A percentile compares a stretch with the other conserved stretches of the same genome.
These are phyloP conservation scores for Metschnikowia kunwiensis DNA, from an alignment of 805 yeast genomes.

Conservation along the genomic window DNA sequence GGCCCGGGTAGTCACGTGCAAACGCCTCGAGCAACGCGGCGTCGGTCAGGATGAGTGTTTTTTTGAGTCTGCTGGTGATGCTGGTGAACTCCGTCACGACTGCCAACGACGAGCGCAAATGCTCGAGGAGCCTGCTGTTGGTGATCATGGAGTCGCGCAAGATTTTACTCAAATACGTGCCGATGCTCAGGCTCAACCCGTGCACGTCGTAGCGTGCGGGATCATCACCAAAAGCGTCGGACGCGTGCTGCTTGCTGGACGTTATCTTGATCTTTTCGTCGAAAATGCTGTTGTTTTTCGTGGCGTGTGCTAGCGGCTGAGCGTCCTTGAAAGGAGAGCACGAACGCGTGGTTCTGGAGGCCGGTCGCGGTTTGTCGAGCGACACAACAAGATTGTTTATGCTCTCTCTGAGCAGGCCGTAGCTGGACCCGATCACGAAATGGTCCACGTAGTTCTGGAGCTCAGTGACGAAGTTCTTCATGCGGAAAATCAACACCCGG, in stretches of 20 bases:
- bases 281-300: slow-evolving; percentile 21
- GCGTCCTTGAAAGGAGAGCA: slow-evolving; percentile 10
- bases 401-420: slow-evolving; percentile 38
- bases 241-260: slow-evolving; percentile 7
- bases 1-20: slow-evolving; percentile 25
- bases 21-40: slow-evolving; percentile 43
- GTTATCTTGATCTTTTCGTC: slow-evolving; percentile 21
- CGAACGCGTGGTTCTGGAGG: slow-evolving; percentile 6
- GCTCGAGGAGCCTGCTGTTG: slow-evolving; percentile 48
- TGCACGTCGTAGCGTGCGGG: slow-evolving; percentile 7
- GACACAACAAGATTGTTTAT: slow-evolving; percentile 11
- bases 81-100: slow-evolving; percentile 47
- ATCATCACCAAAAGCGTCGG: slow-evolving; percentile 5
- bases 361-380: slow-evolving; percentile 8
- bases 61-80: slow-evolving; percentile 51
- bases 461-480: slow-evolving; percentile 55
- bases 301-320: slow-evolving; percentile 13
- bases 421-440: slow-evolving; percentile 59
- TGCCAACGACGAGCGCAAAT: slow-evolving; percentile 44
- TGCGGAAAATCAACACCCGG: slow-evolving; percentile 53
- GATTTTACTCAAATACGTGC: slow-evolving; percentile 58
- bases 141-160: slow-evolving; percentile 67
- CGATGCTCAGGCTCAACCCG: slow-evolving; percentile 44
- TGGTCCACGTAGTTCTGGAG: slow-evolving; percentile 53
- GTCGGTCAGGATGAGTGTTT: slow-evolving; percentile 49